phyloP scores from a whole-genome alignment of 2,329 filamentous ascomycete species.

The Endoconidiophora polonica region DNA sequence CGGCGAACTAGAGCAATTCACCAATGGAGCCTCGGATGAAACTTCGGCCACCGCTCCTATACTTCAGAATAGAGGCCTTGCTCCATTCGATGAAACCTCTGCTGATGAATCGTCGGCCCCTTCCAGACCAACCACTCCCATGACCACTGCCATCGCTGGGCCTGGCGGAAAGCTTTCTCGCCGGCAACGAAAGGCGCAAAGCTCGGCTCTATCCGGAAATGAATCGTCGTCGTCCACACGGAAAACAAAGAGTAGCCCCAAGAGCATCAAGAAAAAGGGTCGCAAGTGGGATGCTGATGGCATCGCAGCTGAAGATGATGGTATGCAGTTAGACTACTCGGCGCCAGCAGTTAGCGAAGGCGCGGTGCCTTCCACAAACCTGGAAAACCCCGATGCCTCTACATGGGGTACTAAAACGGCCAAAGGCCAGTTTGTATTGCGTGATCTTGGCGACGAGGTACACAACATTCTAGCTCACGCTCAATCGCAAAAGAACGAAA shows the following conservation, averaged over 20 bases:
- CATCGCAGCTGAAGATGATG: conserved; percentile 66
- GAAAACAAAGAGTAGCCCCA: conserved; percentile 39
- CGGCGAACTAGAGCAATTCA: conserved; percentile 54
- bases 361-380: conserved; percentile 36
- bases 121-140: conserved; percentile 66
- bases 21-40: conserved; percentile 17
- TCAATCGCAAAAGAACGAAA: conserved; percentile 34
- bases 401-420: conserved; percentile 73
- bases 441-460: conserved; percentile 85
- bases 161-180: conserved; percentile 65
- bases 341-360: conserved; percentile 39
- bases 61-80: not conserved
- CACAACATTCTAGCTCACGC: conserved; percentile 72
- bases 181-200: conserved; percentile 53
- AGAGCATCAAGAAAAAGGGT: conserved; percentile 65
- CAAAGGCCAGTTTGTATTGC: conserved; percentile 86
- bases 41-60: conserved; percentile 15
- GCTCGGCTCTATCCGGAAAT: conserved; percentile 69
- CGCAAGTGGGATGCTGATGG: conserved; percentile 89
- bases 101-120: conserved; percentile 24
- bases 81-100: conserved; percentile 9
- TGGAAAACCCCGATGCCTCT: conserved; percentile 61
- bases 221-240: conserved; percentile 40
- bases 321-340: conserved; percentile 81
- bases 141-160: conserved; percentile 40